Percentiles rank a stretch among this genome's conserved stretches.
Conservation (phyloP, 108 stramenopile genomes). For the Discostella pseudostelligera region DNA sequence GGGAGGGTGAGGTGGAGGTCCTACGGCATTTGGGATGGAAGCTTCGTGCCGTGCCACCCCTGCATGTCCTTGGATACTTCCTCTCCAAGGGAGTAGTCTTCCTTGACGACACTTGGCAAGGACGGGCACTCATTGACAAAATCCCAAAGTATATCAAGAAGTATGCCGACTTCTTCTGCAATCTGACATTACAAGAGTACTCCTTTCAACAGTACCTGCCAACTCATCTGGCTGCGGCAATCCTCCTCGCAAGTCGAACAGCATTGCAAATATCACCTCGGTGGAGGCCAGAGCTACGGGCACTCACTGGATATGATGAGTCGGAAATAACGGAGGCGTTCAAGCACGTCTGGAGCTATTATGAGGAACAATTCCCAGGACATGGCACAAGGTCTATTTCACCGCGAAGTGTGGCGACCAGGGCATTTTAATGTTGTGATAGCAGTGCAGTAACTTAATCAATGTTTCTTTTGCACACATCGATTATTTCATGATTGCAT, state of each 20-base stretch:
- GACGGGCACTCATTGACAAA: constrained; percentile 79
- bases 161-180: constrained; percentile 94
- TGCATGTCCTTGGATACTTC: constrained; percentile 82
- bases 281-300: constrained; percentile 75
- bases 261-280: constrained; percentile 75
- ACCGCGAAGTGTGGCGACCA: constrained; percentile 69
- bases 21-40: constrained; percentile 74
- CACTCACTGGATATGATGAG: constrained; percentile 80
- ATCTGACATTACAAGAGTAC: constrained; percentile 90
- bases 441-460: no score
- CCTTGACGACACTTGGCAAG: constrained; percentile 84
- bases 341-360: constrained; percentile 84
- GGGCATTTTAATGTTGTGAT: constrained; percentile 10
- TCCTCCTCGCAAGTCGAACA: constrained; percentile 80
- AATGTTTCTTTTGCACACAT: not conserved
- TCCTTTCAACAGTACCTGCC: constrained; percentile 87
- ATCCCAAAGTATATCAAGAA: constrained; percentile 91
- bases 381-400: constrained; percentile 82
- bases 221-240: constrained; percentile 81
- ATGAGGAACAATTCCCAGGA: constrained; percentile 89
- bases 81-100: constrained; percentile 77
- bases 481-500: not conserved
- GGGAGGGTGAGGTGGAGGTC: constrained; percentile 85
- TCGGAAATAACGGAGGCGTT: constrained; percentile 64
- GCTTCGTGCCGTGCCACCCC: constrained; percentile 78